Evolutionary conservation across 306 rosid species (phyloP).

Genomic region (Malus sylvestris): DNA sequence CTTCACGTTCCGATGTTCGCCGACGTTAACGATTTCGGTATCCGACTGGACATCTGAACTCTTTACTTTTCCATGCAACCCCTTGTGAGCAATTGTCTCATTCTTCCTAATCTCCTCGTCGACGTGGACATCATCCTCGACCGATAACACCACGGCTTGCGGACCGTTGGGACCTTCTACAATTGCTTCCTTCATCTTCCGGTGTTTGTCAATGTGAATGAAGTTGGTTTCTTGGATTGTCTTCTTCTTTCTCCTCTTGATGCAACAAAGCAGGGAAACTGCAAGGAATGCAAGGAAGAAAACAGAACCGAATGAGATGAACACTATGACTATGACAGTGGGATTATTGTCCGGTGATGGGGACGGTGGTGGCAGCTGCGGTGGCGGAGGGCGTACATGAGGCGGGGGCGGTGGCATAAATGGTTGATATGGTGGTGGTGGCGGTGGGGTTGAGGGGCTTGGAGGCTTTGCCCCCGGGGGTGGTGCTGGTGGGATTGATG

Average conservation of each 20-base stretch:
- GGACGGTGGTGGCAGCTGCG: conserved; percentile 40
- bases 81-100: conserved; percentile 17
- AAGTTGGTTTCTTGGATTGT: conserved; percentile 37
- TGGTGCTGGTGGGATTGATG: conserved; percentile 8
- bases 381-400: conserved; percentile 17
- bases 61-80: conserved; percentile 19
- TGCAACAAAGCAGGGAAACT: conserved; percentile 38
- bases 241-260: conserved; percentile 55
- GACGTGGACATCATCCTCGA: conserved; percentile 67
- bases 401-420: conserved; percentile 40
- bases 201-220: conserved; percentile 56
- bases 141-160: conserved; percentile 27
- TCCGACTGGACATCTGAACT: conserved; percentile 20
- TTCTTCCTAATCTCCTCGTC: conserved; percentile 37
- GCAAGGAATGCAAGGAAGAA: conserved; percentile 55
- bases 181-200: conserved; percentile 38
- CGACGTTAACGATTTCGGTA: conserved; percentile 34
- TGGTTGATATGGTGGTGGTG: conserved; percentile 21
- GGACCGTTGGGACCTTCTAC: conserved; percentile 55
- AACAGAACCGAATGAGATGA: conserved; percentile 49
- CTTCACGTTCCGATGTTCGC: conserved; percentile 44
- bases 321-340: conserved; percentile 45
- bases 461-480: neutral
- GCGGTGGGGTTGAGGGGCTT: neutral
- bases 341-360: conserved; percentile 46